Evolutionary conservation across 345 rosid species (phyloP), one percentile per base, ranked within the genome.

Genomic region (Kandelia obovata): DNA sequence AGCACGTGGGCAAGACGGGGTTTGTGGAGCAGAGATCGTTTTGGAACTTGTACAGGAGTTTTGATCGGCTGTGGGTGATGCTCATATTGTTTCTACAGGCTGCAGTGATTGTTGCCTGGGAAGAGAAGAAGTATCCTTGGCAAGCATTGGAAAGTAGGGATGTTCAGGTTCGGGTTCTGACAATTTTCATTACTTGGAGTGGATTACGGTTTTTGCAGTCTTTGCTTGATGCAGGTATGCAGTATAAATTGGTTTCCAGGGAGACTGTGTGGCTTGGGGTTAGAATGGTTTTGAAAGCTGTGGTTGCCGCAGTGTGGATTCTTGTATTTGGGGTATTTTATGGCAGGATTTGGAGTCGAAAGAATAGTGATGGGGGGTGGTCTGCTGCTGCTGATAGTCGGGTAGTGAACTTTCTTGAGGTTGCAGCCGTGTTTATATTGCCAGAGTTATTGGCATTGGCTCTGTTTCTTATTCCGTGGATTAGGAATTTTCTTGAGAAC

Each of bases 11-110:
- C 57, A 94, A 94, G 87, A 94, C 98, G 1, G 98, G 98, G 35
- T 94, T 91, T 72, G 97, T 94, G 43, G 98, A 94, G 83, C 97
- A 89, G 75, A 81, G 97, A 75, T 91, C 98, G 43, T 94, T 91
- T 68, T 89, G 89, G 92, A 91, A 94, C 75, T 39, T 94, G 65
- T 77, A 72, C 56, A 67, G 98, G 85, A 94, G 98, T 77, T 94
- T 94, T 69, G 98, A 94, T 39, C 73, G 98, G 77, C 61, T 91
- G 65, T 94, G 96, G 97, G 87, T 91, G 79, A 83, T 91, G 84
- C 63, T 91, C 83, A 72, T 89, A 62, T 69, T 94, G 73, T 91
- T 83, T 69, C 68, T 94, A 58, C 98, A 94, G 78, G 89, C 89
- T 7, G 91, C 96, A 4, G 77, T 89, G 7, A 88, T 94, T 53